Evolutionary conservation across 306 rosid genomes (phyloP), one percentile per base, ranked within the genome.

Genomic region (Corylus avellana): DNA sequence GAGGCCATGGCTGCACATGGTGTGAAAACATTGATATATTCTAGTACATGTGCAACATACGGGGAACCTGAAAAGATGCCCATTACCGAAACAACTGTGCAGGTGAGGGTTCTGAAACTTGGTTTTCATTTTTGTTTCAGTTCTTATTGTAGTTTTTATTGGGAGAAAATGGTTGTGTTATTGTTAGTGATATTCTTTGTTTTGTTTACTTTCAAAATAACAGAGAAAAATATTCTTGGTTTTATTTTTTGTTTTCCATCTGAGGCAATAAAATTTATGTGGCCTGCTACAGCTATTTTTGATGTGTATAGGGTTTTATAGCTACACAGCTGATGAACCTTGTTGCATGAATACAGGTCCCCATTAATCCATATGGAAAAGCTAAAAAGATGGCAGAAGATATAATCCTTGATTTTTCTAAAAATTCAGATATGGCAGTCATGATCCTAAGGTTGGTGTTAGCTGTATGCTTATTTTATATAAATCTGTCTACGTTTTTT

Each of bases 351-450:
- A 46, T 84, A 62, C 90, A 93, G 99, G 82, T 75, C 70, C 99
- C 99, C 17, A 95, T 95, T 82, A 95, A 95, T 91, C 99, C 99
- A 56, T 95, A 95, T 77, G 99, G 99, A 78, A 95, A 95, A 78
- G 98, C 98, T 72, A 95, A 95, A 90, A 95, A 95, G 92, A 95
- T 95, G 98, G 94, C 99, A 50, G 99, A 95, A 85, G 99, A 95
- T 86, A 90, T 95, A 44, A 95, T 95, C 81, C 88, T 91, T 77
- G 99, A 95, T 89, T 95, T 93, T 83, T 90, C 96, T n/a, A 95
- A 93, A 88, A 91, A 87, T 76, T 93, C 99, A 16, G 85, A 91
- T 80, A 93, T 95, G 98, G 99, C 99, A 18, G 94, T 95, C 71
- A 95, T 95, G 99, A 89, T 95, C 87, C 80, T 95, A 79, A 93